Conservation (phyloP, 495 filamentous ascomycete genomes). For the Xylaria intraflava region DNA sequence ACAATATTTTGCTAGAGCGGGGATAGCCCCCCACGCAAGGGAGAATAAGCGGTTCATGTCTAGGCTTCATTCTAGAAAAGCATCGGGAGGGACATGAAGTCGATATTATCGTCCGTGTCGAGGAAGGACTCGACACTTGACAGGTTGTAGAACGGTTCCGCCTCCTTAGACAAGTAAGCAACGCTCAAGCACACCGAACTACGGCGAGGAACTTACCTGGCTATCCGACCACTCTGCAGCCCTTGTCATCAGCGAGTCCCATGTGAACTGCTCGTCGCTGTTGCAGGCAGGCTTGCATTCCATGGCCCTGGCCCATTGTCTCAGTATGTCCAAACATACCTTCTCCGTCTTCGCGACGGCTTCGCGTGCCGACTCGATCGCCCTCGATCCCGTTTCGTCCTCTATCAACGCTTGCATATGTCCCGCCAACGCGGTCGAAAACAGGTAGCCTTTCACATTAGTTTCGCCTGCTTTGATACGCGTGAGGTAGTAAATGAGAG, state of each 20-base stretch:
- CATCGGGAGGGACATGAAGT: neutral
- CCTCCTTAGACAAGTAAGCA: neutral
- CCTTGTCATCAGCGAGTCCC: neutral
- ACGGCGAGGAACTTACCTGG: neutral
- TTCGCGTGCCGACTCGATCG: conserved; percentile 25
- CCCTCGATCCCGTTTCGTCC: conserved; percentile 28
- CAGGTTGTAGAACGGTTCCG: neutral
- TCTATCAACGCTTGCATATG: conserved; percentile 40
- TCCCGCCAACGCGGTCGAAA: conserved; percentile 33
- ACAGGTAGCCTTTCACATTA: conserved; percentile 51
- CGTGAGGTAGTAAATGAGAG: conserved; percentile 35
- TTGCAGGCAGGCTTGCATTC: neutral
- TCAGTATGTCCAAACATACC: conserved; percentile 21
- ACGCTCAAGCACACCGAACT: neutral
- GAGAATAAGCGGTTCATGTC: too few relatives aligned
- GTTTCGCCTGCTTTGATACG: conserved; percentile 47
- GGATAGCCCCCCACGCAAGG: too few relatives aligned
- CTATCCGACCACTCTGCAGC: neutral
- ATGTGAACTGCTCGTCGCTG: conserved; percentile 3
- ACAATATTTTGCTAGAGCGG: too few relatives aligned
- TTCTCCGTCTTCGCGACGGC: conserved; percentile 29
- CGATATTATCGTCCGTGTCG: neutral
- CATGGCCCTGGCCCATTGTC: conserved; percentile 3
- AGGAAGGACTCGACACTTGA: conserved; percentile 2
- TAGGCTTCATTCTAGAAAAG: neutral